These are phyloP conservation scores for Leucosporidium scottii DNA, from an alignment of 768 basidiomycete genomes.

Conservation along the genomic window DNA sequence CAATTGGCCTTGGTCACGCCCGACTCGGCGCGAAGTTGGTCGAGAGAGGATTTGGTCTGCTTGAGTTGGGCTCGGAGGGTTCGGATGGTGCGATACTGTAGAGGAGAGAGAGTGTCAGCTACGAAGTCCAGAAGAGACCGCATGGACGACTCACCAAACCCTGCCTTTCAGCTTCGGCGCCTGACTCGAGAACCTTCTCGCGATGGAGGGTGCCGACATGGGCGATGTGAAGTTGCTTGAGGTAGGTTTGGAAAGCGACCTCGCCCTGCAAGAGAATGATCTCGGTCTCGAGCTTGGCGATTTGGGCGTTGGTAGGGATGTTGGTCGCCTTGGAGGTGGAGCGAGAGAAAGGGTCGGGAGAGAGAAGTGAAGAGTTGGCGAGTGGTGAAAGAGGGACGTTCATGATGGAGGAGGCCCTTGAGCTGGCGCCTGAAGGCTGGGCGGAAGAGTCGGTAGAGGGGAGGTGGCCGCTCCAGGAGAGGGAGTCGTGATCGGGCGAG, in stretches of 20 bases:
- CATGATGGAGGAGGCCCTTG: slow-evolving; percentile 16
- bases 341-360: slow-evolving; percentile 5
- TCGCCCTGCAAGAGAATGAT: slow-evolving; percentile 67
- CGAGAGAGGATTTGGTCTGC: slow-evolving; percentile 60
- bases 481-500: not conserved
- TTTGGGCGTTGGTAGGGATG: slow-evolving; percentile 6
- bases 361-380: slow-evolving; percentile 7
- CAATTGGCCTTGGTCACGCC: slow-evolving; percentile 68
- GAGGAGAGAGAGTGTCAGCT: not conserved
- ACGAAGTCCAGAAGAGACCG: slow-evolving; percentile 15
- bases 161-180: slow-evolving; percentile 74
- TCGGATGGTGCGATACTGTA: slow-evolving; percentile 26
- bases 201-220: slow-evolving; percentile 75
- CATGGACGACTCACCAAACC: slow-evolving; percentile 52
- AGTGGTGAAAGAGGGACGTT: slow-evolving; percentile 2
- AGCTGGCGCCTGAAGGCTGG: not conserved
- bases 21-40: slow-evolving; percentile 65
- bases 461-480: not conserved
- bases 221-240: slow-evolving; percentile 68
- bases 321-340: not conserved
- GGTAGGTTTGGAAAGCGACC: slow-evolving; percentile 77
- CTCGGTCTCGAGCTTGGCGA: slow-evolving; percentile 67
- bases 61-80: slow-evolving; percentile 53
- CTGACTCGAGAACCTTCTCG: slow-evolving; percentile 62
- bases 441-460: not conserved